phyloP scores from a whole-genome alignment of 768 basidiomycete species.

The Amanita pseudoporphyria region DNA sequence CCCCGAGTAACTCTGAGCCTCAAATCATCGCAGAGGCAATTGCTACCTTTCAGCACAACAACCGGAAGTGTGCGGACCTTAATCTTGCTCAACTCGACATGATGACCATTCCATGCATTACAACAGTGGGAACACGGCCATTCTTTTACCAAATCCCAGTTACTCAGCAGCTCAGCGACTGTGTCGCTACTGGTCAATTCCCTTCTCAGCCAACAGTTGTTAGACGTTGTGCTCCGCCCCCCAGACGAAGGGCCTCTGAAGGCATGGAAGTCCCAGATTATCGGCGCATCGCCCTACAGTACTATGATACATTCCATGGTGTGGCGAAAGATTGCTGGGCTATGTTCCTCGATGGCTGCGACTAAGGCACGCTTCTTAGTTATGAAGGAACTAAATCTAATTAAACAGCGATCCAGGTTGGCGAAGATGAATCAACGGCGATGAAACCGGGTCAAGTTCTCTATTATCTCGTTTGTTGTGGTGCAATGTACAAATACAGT shows the following conservation, averaged over 20 bases:
- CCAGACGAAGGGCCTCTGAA: neutral
- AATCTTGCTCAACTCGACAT: neutral
- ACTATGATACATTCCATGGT: neutral
- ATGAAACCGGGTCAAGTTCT: neutral
- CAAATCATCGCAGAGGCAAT: conserved; percentile 3
- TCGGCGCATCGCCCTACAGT: neutral
- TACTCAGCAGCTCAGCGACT: conserved; percentile 2
- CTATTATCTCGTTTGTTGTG: neutral
- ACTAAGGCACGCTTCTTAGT: neutral
- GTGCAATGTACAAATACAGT: neutral
- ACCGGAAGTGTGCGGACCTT: neutral
- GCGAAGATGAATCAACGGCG: too few relatives aligned
- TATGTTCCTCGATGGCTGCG: neutral
- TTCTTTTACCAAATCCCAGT: conserved; percentile 4
- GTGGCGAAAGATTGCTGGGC: neutral
- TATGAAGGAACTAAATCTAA: neutral
- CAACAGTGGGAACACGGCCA: neutral
- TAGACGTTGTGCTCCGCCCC: neutral
- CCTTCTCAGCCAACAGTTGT: conserved; percentile 1
- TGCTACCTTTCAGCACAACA: neutral
- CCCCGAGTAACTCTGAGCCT: neutral
- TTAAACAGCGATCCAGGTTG: too few relatives aligned
- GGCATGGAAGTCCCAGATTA: neutral
- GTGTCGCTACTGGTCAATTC: conserved; percentile 4
- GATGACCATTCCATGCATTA: conserved; percentile 1